Conservation (phyloP, 202 grass and related monocot species). For the Zoysia matrella region DNA sequence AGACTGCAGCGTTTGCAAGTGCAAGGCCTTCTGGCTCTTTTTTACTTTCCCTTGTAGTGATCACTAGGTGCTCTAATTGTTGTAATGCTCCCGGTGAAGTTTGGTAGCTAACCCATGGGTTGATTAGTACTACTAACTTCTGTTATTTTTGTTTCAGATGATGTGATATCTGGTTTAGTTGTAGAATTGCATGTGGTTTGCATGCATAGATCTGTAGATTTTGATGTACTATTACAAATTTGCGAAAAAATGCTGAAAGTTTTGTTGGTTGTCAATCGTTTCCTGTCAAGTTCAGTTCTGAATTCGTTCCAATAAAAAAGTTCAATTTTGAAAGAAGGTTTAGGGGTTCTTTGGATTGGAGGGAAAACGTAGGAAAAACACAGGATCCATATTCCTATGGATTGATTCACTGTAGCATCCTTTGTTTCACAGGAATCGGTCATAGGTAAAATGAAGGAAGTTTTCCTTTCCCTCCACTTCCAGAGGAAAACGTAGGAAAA, state of each 20-base stretch:
- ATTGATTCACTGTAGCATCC: too few species aligned
- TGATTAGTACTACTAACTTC: conserved; percentile 25
- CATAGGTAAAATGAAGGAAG: too few species aligned
- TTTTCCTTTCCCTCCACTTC: too few species aligned
- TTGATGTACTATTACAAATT: neutral
- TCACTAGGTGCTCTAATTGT: conserved; percentile 35
- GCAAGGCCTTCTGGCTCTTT: conserved; percentile 13
- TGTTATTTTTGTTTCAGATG: neutral
- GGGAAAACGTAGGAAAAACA: too few species aligned
- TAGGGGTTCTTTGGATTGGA: neutral
- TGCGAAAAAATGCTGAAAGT: neutral
- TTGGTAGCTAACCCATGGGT: conserved; percentile 43
- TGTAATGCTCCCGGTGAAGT: neutral
- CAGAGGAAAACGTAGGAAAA: too few species aligned
- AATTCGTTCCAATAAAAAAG: neutral
- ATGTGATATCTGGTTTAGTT: neutral
- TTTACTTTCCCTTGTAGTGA: conserved; percentile 5
- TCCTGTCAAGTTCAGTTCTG: neutral
- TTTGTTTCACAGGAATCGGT: too few species aligned
- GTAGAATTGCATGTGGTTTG: conserved; percentile 8
- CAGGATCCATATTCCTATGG: too few species aligned
- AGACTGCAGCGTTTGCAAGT: conserved; percentile 46
- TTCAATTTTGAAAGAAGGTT: neutral
- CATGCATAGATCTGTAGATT: conserved; percentile 11
- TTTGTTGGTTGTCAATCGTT: neutral